phyloP scores from a whole-genome alignment of 2,329 filamentous ascomycete genomes.

The Paramyrothecium sp. region DNA sequence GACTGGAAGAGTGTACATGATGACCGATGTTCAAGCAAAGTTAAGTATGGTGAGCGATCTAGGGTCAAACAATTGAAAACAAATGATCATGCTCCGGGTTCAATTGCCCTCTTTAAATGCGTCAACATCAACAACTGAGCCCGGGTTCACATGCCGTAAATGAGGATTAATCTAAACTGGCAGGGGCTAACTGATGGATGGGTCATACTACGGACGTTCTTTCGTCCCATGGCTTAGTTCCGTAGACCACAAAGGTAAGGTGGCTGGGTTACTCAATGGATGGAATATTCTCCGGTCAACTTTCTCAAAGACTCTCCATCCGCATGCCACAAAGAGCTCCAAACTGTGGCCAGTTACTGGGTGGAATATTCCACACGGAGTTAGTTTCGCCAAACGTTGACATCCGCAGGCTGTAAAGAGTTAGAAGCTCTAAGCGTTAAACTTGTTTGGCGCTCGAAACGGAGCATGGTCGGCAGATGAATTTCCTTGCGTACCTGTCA shows the following conservation, averaged over 20 bases:
- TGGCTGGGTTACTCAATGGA: too few relatives aligned
- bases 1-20: conserved; percentile 11
- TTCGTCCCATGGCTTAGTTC: too few relatives aligned
- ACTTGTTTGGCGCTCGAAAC: not conserved
- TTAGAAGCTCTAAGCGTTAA: not conserved
- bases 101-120: not conserved
- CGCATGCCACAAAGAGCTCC: too few relatives aligned
- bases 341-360: too few relatives aligned
- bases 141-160: not conserved
- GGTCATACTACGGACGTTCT: too few relatives aligned
- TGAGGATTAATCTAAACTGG: not conserved
- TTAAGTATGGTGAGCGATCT: not conserved
- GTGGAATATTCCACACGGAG: not conserved
- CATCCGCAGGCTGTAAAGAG: not conserved
- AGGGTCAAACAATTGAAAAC: not conserved
- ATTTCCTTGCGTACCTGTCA: too few relatives aligned
- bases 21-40: conserved; percentile 2
- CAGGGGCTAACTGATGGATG: not conserved
- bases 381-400: not conserved
- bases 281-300: too few relatives aligned
- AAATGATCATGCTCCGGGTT: not conserved
- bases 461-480: not conserved
- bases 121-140: not conserved
- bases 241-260: too few relatives aligned
- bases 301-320: too few relatives aligned